These are phyloP conservation scores for Cordyceps militaris DNA, from an alignment of 2,329 filamentous ascomycete species.

Conservation along the genomic window DNA sequence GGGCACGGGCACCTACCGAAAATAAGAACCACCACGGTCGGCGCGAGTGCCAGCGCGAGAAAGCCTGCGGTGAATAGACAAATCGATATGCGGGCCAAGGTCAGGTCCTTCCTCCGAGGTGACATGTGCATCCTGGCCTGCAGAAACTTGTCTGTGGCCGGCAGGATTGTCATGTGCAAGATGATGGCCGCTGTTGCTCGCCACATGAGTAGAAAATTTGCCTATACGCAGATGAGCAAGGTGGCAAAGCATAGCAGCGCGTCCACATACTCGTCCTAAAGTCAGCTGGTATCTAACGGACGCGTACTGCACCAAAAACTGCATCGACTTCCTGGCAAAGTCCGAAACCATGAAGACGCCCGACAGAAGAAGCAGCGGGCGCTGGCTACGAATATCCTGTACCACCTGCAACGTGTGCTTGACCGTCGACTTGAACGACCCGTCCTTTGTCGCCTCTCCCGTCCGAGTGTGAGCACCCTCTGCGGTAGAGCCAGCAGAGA, in stretches of 20 bases:
- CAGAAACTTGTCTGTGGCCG: not conserved
- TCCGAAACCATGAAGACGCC: conserved; percentile 6
- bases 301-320: conserved; percentile 6
- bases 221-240: not conserved
- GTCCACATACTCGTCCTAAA: not conserved
- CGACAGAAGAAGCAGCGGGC: not conserved
- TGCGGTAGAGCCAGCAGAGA: no score
- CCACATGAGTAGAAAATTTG: conserved; percentile 8
- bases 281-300: conserved; percentile 3
- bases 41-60: not conserved
- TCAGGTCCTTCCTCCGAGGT: not conserved
- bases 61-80: not conserved
- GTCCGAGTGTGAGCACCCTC: no score
- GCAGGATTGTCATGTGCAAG: conserved; percentile 1
- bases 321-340: conserved; percentile 8
- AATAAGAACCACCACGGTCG: not conserved
- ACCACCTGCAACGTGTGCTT: conserved; percentile 2
- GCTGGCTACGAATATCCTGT: not conserved
- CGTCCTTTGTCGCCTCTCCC: no score
- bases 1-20: not conserved
- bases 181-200: conserved; percentile 1
- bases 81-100: not conserved
- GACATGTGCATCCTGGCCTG: not conserved
- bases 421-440: not conserved
- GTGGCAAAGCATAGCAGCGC: not conserved